Conservation (phyloP, 805 yeast genomes). For the Nakazawaea siamensis region DNA sequence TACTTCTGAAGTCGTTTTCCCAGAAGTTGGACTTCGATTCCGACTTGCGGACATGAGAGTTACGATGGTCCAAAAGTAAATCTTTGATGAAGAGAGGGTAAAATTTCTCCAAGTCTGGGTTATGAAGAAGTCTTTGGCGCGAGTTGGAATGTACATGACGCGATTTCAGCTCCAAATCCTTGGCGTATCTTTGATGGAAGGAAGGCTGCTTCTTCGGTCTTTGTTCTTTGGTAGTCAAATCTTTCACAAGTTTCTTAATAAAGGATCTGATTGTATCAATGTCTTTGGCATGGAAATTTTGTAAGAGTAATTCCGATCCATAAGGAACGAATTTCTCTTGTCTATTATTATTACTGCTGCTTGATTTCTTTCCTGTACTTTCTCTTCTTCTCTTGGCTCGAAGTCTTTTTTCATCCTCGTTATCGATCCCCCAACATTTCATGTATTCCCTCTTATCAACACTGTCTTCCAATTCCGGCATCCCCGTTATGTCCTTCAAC, state of each 20-base stretch:
- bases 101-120: slow-evolving; percentile 12
- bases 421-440: slow-evolving; percentile 24
- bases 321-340: slow-evolving; percentile 8
- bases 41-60: too few species aligned
- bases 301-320: slow-evolving; percentile 18
- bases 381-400: slow-evolving; percentile 3
- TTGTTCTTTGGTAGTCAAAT: neutral
- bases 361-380: slow-evolving; percentile 3
- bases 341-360: neutral
- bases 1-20: slow-evolving; percentile 11
- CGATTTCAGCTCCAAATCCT: slow-evolving; percentile 2
- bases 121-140: slow-evolving; percentile 7
- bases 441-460: slow-evolving; percentile 18
- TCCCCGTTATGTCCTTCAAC: slow-evolving; percentile 13
- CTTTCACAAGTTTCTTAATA: slow-evolving; percentile 15
- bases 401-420: slow-evolving; percentile 8
- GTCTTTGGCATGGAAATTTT: slow-evolving; percentile 15
- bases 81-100: slow-evolving; percentile 12
- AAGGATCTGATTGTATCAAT: slow-evolving; percentile 14
- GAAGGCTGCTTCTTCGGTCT: neutral
- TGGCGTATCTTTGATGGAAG: slow-evolving; percentile 1
- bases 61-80: slow-evolving; percentile 9
- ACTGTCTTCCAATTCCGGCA: slow-evolving; percentile 8
- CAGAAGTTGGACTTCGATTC: slow-evolving; percentile 11
- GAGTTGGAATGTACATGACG: too few species aligned